Base-by-base conservation (phyloP, 2,329 filamentous ascomycete genomes). In the Monilinia fructicola region DNA sequence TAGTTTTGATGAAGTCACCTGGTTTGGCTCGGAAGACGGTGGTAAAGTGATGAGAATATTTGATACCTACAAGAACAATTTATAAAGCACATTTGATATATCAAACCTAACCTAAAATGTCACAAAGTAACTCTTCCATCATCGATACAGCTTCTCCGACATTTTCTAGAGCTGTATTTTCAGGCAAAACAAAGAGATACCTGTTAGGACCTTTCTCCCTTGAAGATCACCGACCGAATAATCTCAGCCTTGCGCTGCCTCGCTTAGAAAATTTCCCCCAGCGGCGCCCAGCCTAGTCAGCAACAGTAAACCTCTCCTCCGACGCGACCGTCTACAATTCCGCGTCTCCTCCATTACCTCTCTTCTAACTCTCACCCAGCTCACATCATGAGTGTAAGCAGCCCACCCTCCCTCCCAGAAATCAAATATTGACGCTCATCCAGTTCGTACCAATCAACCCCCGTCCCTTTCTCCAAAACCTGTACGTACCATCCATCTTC, bases 391-490 rank as follows among this genome's bases (percentile, higher is more conserved):
- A 78, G 77, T 74, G 78, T 79, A 76, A 69, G 73, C 62, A 40
- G 65, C 68, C 63, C 31, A 38, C 26, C 28, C 16, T 61, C 23
- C 48, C 10, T 18, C 23, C 18, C 23, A 14, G 21, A 3, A 46
- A 23, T n/a, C 2, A 44, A 52, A 35, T 60, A 55, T 74, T 77
- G 72, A 77, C 67, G 67, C 44, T 10, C n/a, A 35, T 59, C 60
- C 68, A 89, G 87, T 96, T 96, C 82, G 89, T 96, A 78, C 95
- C 95, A 71, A 84, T 98, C 76, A 99, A 99, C 85, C 95, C 95
- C 77, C 92, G 94, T 79, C 95, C 95, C 54, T 93, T 97, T 85
- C 90, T 99, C 78, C 93, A 97, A 83, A 89, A 89, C 77, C 88
- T 97, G 88, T 92, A 87, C 75, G 88, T 85, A 70, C 44, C 52